Evolutionary conservation across 1,284 basidiomycete species (phyloP), one percentile per base, ranked within the genome.

Genomic region (Trichosporon inkin): DNA sequence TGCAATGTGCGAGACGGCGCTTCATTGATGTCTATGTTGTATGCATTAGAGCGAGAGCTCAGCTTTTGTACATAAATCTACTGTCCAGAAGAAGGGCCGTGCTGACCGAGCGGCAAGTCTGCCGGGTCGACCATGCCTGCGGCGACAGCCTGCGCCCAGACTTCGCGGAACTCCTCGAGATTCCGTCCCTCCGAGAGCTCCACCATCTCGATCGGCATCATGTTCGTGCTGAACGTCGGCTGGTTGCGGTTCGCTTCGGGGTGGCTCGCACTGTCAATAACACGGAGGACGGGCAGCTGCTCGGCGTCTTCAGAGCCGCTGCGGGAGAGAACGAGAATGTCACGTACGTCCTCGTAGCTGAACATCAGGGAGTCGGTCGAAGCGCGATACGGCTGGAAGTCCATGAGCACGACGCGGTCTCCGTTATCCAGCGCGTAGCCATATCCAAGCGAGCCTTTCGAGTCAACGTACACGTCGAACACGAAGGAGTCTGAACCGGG

Each of bases 351-450:
- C 34, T 88, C 84, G 74, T 90, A 97, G 0, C 83, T 83, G 79
- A 94, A 97, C 10, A 97, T 80, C 1, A 96, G 82, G 0, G 92
- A 76, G 73, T 98, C 94, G 17, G 94, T 97, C 36, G 86, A 86
- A 0, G 85, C 83, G 11, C 88, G 84, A 72, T 88, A 97, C 0
- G 92, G 91, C 67, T 92, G 92, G 77, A 98, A 89, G 76, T 98
- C 95, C 66, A 98, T 75, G 64, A 98, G 74, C 74, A 92, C 88
- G 6, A 86, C 88, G 10, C 82, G 78, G 44, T 91, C 81, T 71
- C 90, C 85, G 16, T 92, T 86, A 0, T 89, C 92, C 40, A 97
- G 82, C 13, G 5, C 5, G 44, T 49, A 49, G 4, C 44, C 44
- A 22, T 49, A 49, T 24, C 44, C 44, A 22, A 49, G 44, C 4